These are phyloP conservation scores for Eragrostis curvula DNA, from an alignment of 176 grass and related monocot genomes.

Conservation along the genomic window DNA sequence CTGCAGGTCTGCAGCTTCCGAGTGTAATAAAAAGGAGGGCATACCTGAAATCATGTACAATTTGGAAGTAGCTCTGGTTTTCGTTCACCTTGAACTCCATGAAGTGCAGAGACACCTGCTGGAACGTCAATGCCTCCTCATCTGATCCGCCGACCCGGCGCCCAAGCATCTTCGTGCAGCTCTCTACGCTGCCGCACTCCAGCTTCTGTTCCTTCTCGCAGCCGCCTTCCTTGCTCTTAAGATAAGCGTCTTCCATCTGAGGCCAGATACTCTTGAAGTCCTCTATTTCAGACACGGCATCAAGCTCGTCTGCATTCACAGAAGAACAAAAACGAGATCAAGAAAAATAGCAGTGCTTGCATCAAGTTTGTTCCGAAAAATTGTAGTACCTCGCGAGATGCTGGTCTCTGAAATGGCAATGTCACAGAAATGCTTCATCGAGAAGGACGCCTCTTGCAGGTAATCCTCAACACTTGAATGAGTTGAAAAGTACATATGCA, in stretches of 20 bases:
- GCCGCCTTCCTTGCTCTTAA: not conserved
- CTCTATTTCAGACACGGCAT: not conserved
- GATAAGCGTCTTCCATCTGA: not conserved
- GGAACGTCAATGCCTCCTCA: slow-evolving; percentile 22
- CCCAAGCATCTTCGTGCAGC: not conserved
- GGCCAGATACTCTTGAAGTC: slow-evolving; percentile 14
- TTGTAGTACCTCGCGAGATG: slow-evolving; percentile 21
- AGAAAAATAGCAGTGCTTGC: not conserved
- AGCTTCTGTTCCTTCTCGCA: not conserved
- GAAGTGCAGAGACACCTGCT: slow-evolving; percentile 17
- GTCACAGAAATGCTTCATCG: not conserved
- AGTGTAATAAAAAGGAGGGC: not conserved
- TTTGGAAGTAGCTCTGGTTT: not conserved
- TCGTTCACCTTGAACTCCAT: not conserved
- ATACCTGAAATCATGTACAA: slow-evolving; percentile 29
- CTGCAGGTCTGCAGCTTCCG: not conserved
- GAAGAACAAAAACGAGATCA: not conserved
- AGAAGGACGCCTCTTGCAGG: not conserved
- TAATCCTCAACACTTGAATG: not conserved
- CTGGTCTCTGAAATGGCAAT: not conserved
- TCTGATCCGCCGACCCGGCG: not conserved
- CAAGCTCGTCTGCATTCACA: slow-evolving; percentile 28
- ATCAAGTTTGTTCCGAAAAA: not conserved
- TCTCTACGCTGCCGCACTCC: not conserved
- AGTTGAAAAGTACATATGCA: slow-evolving; percentile 6